Percentiles rank a stretch among this genome's conserved stretches.
Conservation (phyloP, 2,329 filamentous ascomycete genomes). For the Penicillium sp. region DNA sequence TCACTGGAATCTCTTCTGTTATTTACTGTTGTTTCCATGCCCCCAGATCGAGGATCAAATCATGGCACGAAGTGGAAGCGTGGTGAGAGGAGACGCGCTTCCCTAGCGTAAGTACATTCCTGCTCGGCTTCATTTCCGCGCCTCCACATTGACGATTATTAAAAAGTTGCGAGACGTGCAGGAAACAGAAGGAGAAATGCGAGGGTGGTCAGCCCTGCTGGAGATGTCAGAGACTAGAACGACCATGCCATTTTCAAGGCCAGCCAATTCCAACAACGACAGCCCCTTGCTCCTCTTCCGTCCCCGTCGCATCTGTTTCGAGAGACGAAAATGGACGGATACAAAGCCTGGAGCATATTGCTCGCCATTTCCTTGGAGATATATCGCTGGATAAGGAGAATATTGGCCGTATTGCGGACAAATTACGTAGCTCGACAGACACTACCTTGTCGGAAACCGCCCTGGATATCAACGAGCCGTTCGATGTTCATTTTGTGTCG, state of each 20-base stretch:
- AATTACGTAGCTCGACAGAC: conserved; percentile 1
- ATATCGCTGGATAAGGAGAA: conserved; percentile 11
- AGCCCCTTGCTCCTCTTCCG: background rate
- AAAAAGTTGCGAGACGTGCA: conserved; percentile 45
- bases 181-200: conserved; percentile 49
- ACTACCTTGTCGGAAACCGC: conserved; percentile 1
- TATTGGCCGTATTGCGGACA: conserved; percentile 5
- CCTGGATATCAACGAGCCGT: conserved; percentile 12
- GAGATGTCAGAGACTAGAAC: conserved; percentile 43
- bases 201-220: conserved; percentile 48
- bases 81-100: conserved; percentile 9
- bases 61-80: conserved; percentile 8
- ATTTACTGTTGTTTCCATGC: background rate
- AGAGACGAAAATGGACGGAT: background rate
- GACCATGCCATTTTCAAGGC: conserved; percentile 41
- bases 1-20: background rate
- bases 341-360: conserved; percentile 10
- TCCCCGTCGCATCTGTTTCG: background rate
- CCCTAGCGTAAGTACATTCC: conserved; percentile 9
- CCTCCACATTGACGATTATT: background rate
- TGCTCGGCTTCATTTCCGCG: background rate
- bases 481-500: conserved; percentile 9
- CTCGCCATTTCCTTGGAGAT: conserved; percentile 13
- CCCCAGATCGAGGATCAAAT: background rate
- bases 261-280: conserved; percentile 24